Percentiles rank a stretch among this genome's conserved stretches.
phyloP scores from a whole-genome alignment of 108 stramenopile species.

The Cylindrotheca closterium region DNA sequence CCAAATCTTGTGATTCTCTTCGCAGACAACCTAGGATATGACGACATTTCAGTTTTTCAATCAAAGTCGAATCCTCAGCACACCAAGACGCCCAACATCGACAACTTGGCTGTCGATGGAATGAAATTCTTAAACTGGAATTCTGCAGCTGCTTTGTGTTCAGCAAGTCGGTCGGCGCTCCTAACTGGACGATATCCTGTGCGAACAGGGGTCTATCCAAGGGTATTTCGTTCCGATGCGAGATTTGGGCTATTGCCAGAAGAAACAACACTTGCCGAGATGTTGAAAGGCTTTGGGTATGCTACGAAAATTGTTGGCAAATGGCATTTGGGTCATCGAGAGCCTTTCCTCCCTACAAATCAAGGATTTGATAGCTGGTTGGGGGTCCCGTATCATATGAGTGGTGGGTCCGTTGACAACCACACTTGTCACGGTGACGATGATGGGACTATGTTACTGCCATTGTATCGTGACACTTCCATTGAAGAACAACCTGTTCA shows the following conservation, averaged over 20 bases:
- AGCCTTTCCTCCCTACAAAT: slow-evolving; percentile 56
- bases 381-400: slow-evolving; percentile 78
- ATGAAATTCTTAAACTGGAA: slow-evolving; percentile 63
- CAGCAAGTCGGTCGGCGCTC: slow-evolving; percentile 61
- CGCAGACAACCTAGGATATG: slow-evolving; percentile 72
- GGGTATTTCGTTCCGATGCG: slow-evolving; percentile 62
- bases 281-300: slow-evolving; percentile 57
- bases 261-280: slow-evolving; percentile 62
- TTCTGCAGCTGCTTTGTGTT: slow-evolving; percentile 63
- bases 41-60: slow-evolving; percentile 52
- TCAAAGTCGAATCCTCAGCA: neutral
- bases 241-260: slow-evolving; percentile 50
- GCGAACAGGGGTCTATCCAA: slow-evolving; percentile 62
- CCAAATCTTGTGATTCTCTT: slow-evolving; percentile 68
- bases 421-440: slow-evolving; percentile 51
- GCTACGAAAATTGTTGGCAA: slow-evolving; percentile 75
- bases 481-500: slow-evolving; percentile 70
- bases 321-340: slow-evolving; percentile 76
- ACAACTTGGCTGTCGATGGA: slow-evolving; percentile 45
- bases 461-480: slow-evolving; percentile 39
- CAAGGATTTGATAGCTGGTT: slow-evolving; percentile 82
- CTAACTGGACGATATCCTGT: slow-evolving; percentile 70
- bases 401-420: slow-evolving; percentile 58
- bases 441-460: slow-evolving; percentile 61
- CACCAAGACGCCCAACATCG: slow-evolving; percentile 54